These are phyloP conservation scores for Pleodorina starrii DNA, from an alignment of 139 green algal species.

Conservation along the genomic window DNA sequence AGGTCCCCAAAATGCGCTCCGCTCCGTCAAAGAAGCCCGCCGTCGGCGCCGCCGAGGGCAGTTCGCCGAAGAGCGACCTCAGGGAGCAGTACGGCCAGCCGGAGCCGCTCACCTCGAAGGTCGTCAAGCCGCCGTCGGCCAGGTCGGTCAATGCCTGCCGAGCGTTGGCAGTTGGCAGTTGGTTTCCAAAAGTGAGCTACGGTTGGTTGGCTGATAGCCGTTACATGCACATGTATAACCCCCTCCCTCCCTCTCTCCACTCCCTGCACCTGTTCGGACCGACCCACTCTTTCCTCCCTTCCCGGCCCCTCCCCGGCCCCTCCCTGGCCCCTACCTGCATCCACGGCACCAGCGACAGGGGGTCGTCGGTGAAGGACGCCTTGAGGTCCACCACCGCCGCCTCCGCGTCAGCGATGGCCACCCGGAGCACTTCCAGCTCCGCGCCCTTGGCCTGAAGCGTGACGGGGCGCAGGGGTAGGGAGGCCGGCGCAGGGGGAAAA, in stretches of 20 bases:
- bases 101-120: constrained; percentile 64
- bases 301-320: no score
- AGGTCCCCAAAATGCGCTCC: constrained; percentile 69
- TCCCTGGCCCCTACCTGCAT: constrained; percentile 62
- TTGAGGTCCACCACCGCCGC: constrained; percentile 59
- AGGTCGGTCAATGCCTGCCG: constrained; percentile 66
- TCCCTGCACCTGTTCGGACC: no score
- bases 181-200: no score
- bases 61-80: constrained; percentile 51
- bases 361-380: constrained; percentile 65
- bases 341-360: constrained; percentile 66
- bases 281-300: no score
- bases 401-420: constrained; percentile 55
- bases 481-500: no score
- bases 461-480: no score
- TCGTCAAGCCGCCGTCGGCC: constrained; percentile 68
- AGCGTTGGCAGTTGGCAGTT: no score
- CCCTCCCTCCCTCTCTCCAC: no score
- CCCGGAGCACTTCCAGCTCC: constrained; percentile 51
- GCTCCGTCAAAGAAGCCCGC: constrained; percentile 55
- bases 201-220: no score
- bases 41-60: constrained; percentile 22
- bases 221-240: no score
- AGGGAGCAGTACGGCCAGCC: constrained; percentile 62
- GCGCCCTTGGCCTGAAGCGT: constrained; percentile 23